Conservation (phyloP, 2,329 filamentous ascomycete genomes). For the Pseudocercospora fijiensis region DNA sequence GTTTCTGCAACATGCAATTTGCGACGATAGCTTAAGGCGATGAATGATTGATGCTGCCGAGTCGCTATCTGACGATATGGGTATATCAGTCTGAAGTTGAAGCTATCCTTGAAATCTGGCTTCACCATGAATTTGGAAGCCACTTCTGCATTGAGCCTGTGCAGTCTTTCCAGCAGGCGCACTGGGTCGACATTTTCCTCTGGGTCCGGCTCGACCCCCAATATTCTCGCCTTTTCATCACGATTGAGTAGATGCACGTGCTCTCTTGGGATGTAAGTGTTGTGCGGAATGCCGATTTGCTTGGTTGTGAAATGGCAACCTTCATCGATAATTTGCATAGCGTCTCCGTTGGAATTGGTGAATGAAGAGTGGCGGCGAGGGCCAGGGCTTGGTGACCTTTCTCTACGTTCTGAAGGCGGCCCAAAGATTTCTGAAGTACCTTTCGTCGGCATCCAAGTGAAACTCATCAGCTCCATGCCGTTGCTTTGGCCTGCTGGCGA, state of each 20-base stretch:
- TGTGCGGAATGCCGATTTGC: constrained; percentile 24
- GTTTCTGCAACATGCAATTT: constrained; percentile 35
- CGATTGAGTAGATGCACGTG: constrained; percentile 33
- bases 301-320: constrained; percentile 29
- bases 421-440: constrained; percentile 26
- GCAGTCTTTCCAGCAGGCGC: constrained; percentile 29
- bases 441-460: constrained; percentile 23
- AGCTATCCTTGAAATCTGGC: constrained; percentile 34
- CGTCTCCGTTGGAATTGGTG: constrained; percentile 7
- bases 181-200: constrained; percentile 26
- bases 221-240: constrained; percentile 30
- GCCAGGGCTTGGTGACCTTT: constrained; percentile 24
- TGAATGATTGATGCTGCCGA: constrained; percentile 42
- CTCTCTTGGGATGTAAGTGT: constrained; percentile 27
- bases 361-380: constrained; percentile 14
- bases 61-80: constrained; percentile 36
- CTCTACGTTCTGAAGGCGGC: constrained; percentile 17
- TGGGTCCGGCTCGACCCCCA: constrained; percentile 32
- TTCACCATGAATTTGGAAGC: constrained; percentile 36
- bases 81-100: constrained; percentile 43
- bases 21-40: constrained; percentile 48
- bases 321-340: constrained; percentile 3
- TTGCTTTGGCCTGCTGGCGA: constrained; percentile 19
- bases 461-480: constrained; percentile 16
- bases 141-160: constrained; percentile 26